Evolutionary conservation across 345 rosid species (phyloP).

Genomic region (Lenwebbia sp.): DNA sequence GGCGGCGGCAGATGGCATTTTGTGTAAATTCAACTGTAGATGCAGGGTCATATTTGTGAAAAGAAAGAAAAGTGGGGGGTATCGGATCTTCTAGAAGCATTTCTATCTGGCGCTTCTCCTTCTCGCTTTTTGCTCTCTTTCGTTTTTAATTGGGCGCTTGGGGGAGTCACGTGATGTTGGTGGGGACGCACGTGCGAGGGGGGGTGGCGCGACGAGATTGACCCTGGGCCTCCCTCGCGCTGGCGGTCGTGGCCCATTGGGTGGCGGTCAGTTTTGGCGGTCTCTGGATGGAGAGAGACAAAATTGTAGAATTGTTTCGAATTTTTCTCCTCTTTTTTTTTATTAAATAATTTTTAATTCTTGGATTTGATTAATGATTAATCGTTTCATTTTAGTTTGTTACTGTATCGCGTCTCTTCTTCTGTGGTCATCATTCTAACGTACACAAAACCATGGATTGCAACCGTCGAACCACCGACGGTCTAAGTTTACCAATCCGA

Average conservation of each 20-base stretch:
- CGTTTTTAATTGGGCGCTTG: background rate
- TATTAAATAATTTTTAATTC: background rate
- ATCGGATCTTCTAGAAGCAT: background rate
- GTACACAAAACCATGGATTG: background rate
- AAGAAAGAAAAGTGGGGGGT: background rate
- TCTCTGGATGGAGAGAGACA: background rate
- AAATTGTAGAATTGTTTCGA: background rate
- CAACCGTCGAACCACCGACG: rapidly evolving
- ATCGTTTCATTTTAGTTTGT: background rate
- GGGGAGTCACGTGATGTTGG: background rate
- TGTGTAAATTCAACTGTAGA: background rate
- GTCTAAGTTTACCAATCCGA: background rate
- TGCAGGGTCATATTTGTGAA: background rate
- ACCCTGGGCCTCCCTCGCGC: background rate
- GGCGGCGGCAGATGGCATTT: background rate
- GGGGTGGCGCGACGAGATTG: background rate
- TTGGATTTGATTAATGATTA: background rate
- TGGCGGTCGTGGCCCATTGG: background rate
- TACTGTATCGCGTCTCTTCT: background rate
- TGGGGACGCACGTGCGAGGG: background rate
- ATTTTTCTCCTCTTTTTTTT: background rate
- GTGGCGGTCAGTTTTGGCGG: background rate
- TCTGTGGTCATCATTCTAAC: background rate
- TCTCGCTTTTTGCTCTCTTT: background rate
- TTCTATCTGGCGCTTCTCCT: background rate